Evolutionary conservation across 1,284 basidiomycete genomes (phyloP), one percentile per base, ranked within the genome.

Genomic region (Exsudoporus floridanus): DNA sequence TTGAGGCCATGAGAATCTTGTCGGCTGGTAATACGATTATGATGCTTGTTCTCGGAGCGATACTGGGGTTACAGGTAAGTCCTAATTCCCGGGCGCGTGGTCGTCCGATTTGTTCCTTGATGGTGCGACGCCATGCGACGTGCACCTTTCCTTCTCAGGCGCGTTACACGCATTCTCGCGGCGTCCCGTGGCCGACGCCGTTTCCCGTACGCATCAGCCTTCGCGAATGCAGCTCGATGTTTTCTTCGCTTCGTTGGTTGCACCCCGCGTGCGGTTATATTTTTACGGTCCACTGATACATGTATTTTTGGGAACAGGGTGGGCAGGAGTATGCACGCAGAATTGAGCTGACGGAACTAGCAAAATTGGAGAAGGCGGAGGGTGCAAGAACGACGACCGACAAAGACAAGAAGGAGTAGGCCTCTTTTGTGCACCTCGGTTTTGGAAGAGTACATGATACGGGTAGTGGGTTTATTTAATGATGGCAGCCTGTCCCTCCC

Each of bases 1-100:
- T 88, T 55, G 86, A 92, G 65, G 90, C 93, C 16, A 75, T 95
- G 65, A 82, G 82, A 53, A 77, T 95, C 6, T 76, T 94, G 25
- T 83, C 87, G 21, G 93, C 92, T 14, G 92, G 85, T 10, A 94
- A 95, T 66, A 81, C 90, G 41, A 87, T 96, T 55, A 85, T 91
- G 52, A 83, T 87, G 47, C 74, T 83, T 12, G 76, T 83, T 45
- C 74, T 92, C 16, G 78, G 78, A 23, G 78, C 77, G n/a, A 78
- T 92, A 51, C 74, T 92, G 19, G 65, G 73, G 46, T 74, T 92
- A 47, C 89, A 92, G 83, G 89, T 89, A 66, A 68, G 81, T 60
- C 23, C 1, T 37, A 44, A 50, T 50, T 50, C 39, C 35, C 38
- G 34, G 33, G 30, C 39, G 33, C 36, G 14, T 31, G 39, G 46